Percentiles rank a stretch among this genome's conserved stretches.
Conservation (phyloP, 768 basidiomycete genomes). For the Russula sp. region DNA sequence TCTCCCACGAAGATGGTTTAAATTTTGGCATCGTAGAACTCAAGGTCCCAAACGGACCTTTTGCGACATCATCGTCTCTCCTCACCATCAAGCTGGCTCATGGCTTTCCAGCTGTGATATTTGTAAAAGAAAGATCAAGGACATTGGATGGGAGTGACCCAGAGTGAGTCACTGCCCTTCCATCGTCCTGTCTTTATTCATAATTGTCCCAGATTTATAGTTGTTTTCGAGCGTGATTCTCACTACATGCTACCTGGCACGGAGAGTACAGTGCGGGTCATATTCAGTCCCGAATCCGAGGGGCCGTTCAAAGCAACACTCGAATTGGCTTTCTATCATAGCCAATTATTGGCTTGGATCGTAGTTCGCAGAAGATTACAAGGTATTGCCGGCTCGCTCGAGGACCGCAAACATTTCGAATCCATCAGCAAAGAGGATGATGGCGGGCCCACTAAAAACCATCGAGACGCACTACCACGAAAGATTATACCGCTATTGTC, state of each 20-base stretch:
- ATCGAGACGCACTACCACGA: background rate
- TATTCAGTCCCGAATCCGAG: constrained; percentile 10
- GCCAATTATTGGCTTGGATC: background rate
- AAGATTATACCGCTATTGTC: background rate
- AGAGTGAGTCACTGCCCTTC: background rate
- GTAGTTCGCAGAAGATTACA: background rate
- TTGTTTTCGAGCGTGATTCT: background rate
- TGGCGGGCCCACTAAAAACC: background rate
- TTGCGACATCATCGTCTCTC: constrained; percentile 6
- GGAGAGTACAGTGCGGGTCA: background rate
- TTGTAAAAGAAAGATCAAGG: constrained; percentile 7
- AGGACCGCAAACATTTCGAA: background rate
- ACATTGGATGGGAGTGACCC: constrained; percentile 1
- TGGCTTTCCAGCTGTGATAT: constrained; percentile 1
- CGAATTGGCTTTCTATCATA: constrained; percentile 10
- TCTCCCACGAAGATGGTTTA: constrained; percentile 28
- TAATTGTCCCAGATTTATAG: background rate
- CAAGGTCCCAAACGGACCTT: constrained; percentile 23
- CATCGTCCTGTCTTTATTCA: background rate
- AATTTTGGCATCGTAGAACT: constrained; percentile 49
- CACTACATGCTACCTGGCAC: background rate
- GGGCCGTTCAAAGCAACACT: constrained; percentile 7
- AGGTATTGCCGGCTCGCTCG: constrained; percentile 6
- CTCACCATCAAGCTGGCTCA: constrained; percentile 15
- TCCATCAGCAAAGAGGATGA: background rate